phyloP scores from a whole-genome alignment of 2,329 filamentous ascomycete species.

The Xylariaceae sp. region DNA sequence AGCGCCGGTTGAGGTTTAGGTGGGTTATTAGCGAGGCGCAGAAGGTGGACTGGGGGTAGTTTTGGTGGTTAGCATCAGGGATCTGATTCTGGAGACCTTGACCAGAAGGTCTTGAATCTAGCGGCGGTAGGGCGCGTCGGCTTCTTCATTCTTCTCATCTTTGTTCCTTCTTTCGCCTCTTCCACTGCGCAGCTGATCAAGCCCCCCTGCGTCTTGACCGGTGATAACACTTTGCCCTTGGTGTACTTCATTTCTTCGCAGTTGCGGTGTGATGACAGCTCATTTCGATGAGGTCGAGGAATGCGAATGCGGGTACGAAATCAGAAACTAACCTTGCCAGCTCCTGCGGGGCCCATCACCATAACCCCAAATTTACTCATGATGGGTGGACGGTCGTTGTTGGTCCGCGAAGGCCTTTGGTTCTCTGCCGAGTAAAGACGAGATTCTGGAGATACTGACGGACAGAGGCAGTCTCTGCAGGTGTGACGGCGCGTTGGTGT shows the following conservation, averaged over 20 bases:
- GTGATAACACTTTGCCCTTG: no score
- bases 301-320: neutral
- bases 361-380: slow-evolving; percentile 96
- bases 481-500: neutral
- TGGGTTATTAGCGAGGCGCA: slow-evolving; percentile 91
- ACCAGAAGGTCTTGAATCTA: no score
- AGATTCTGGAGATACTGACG: neutral
- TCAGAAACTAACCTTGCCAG: slow-evolving; percentile 70
- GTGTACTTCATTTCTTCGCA: no score
- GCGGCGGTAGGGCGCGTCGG: no score
- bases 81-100: no score
- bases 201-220: no score
- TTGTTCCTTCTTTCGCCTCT: no score
- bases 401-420: neutral
- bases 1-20: slow-evolving; percentile 84
- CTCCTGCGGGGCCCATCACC: slow-evolving; percentile 93
- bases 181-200: no score
- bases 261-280: no score
- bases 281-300: no score
- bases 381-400: slow-evolving; percentile 17
- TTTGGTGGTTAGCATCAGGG: no score
- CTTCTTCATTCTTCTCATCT: no score
- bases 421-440: neutral
- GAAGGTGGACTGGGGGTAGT: slow-evolving; percentile 70
- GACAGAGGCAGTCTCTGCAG: neutral